Base-by-base conservation (phyloP, 2,329 filamentous ascomycete genomes). In the Pezicula radicicola region DNA sequence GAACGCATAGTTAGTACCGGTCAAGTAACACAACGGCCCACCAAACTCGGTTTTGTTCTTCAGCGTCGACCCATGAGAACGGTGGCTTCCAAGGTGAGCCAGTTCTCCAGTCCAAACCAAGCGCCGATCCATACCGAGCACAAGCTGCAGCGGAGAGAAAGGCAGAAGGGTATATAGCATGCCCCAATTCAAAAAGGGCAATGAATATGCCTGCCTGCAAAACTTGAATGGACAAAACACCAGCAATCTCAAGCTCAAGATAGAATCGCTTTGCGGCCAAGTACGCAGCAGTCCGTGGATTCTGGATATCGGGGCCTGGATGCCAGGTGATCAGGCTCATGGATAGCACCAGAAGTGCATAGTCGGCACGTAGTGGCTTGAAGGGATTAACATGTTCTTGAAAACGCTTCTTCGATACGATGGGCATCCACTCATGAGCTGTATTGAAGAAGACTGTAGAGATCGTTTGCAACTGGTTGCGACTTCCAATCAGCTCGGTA, bases 391-490 rank as follows among this genome's bases (percentile, higher is more conserved):
- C 5, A 71, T 60, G 40, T 64, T 68, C 50, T 49, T 40, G 48
- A n/a, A 84, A 88, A 19, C 72, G 62, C 52, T 72, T 75, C 54
- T 67, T 69, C 16, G 70, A 72, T 33, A 75, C 59, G 48, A 76
- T 70, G 9, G 72, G 72, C 48, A 75, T 68, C 68, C 72, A 75
- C 12, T 60, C 58, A 51, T 76, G 72, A 6, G 72, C 59, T 6
- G 67, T 69, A 30, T 45, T 49, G 51, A 75, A 75, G 58, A 71
- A 76, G 18, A 63, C 50, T 16, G 63, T 60, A 5, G 21, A 18
- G 8, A 30, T 41, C 33, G 5, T 33, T 13, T 27, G 46, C 16
- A 8, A 6, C 3, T 18, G 35, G 8, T 4, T 3, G 21, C 25
- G 19, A 25, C 49, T 27, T n/a, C 49, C 56, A 9, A 58, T 52